A percentile compares a stretch with the other conserved stretches of the same genome.
Conservation (phyloP, 2,329 filamentous ascomycete genomes). For the Fusarium globosum region DNA sequence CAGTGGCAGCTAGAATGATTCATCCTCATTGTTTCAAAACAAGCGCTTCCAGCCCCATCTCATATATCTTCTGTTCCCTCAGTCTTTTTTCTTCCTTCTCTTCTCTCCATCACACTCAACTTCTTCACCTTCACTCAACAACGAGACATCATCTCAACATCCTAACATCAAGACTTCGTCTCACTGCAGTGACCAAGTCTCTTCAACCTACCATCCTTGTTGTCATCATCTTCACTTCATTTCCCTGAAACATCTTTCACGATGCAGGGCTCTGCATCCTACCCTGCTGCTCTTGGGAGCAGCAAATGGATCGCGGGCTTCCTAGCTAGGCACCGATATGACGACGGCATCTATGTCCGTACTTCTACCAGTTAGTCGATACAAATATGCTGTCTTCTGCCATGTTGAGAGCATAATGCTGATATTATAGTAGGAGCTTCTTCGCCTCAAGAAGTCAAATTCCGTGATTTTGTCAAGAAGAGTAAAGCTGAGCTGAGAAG, state of each 20-base stretch:
- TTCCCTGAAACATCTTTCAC: not conserved
- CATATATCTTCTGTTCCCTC: not conserved
- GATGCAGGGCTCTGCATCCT: constrained; percentile 23
- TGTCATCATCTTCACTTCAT: not conserved
- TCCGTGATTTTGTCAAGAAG: constrained; percentile 6
- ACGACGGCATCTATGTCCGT: not conserved
- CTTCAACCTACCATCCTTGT: not conserved
- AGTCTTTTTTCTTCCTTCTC: not conserved
- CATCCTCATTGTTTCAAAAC: not conserved
- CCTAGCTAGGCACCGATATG: not conserved
- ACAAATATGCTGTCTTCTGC: not conserved
- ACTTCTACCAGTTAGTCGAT: constrained; percentile 3
- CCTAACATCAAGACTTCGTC: not conserved
- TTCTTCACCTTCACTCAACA: not conserved
- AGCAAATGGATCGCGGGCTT: constrained; percentile 15
- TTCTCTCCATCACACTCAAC: not conserved
- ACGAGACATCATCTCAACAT: not conserved
- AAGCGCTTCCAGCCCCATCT: not conserved
- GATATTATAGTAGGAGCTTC: not conserved
- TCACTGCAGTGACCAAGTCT: not conserved
- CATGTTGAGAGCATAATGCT: not conserved
- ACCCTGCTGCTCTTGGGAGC: constrained; percentile 17
- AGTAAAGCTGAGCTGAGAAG: constrained; percentile 14
- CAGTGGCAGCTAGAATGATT: constrained; percentile 2
- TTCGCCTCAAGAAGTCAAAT: constrained; percentile 4